Percentiles rank a stretch among this genome's conserved stretches.
These are phyloP conservation scores for Schizochytrium sp. DNA, from an alignment of 108 stramenopile species.

Conservation along the genomic window DNA sequence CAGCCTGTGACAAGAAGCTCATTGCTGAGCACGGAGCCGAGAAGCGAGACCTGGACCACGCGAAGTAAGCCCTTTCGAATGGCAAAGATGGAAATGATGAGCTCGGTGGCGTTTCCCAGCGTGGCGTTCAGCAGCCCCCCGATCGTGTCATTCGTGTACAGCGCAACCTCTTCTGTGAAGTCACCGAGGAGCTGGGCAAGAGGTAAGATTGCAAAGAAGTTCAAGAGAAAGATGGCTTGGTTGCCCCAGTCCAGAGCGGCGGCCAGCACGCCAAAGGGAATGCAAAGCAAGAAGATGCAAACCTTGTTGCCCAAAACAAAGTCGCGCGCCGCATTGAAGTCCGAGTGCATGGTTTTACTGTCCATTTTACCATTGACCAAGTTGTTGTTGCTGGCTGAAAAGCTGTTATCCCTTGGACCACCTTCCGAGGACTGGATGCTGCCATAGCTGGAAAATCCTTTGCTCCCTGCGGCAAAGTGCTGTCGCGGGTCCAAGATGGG, in stretches of 20 bases:
- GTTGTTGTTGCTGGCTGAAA: background rate
- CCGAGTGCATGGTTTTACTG: background rate
- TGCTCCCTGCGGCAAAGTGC: background rate
- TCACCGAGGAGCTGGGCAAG: slow-evolving; percentile 81
- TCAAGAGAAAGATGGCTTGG: slow-evolving; percentile 65
- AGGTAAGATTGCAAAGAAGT: slow-evolving; percentile 84
- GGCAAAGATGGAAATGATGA: slow-evolving; percentile 76
- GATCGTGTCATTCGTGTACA: slow-evolving; percentile 85
- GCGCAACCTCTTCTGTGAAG: slow-evolving; percentile 87
- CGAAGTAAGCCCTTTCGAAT: slow-evolving; percentile 59
- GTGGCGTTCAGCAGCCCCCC: slow-evolving; percentile 93
- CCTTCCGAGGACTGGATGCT: background rate
- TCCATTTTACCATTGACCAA: background rate
- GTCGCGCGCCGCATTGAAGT: background rate
- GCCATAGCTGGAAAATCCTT: background rate
- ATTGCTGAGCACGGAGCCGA: slow-evolving; percentile 89
- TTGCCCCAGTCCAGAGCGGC: slow-evolving; percentile 52
- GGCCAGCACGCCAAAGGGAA: slow-evolving; percentile 60
- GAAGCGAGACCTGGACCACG: slow-evolving; percentile 85
- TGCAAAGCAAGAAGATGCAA: slow-evolving; percentile 55
- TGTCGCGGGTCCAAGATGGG: background rate
- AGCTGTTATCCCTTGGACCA: background rate
- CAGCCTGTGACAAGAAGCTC: slow-evolving; percentile 82
- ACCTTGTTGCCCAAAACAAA: slow-evolving; percentile 53
- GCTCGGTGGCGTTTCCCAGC: slow-evolving; percentile 89